Evolutionary conservation across 2,329 filamentous ascomycete species (phyloP).

Genomic region (Grosmannia huntii): DNA sequence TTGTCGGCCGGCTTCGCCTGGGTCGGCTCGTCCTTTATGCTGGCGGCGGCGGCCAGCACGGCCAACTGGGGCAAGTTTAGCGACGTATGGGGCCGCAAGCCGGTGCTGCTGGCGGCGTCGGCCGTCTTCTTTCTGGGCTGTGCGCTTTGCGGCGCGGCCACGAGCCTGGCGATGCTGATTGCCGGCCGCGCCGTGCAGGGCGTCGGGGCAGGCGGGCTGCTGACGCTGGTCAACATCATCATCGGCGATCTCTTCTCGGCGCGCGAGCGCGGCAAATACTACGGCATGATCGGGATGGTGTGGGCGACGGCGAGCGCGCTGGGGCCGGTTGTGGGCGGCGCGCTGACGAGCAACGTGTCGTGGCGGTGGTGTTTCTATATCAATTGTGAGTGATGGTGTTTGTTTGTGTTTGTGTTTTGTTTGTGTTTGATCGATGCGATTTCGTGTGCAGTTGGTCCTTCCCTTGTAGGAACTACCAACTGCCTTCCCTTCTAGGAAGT

Average conservation of each 20-base stretch:
- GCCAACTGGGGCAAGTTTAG: constrained; percentile 57
- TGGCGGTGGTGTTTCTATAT: constrained; percentile 63
- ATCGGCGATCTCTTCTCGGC: constrained; percentile 31
- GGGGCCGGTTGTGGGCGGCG: constrained; percentile 12
- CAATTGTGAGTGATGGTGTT: constrained; percentile 27
- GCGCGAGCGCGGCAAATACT: constrained; percentile 14
- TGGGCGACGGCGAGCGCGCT: constrained; percentile 12
- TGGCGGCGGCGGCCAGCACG: constrained; percentile 53
- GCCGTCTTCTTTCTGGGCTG: constrained; percentile 42
- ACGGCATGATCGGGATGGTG: constrained; percentile 13
- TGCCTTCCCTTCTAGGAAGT: too few relatives aligned
- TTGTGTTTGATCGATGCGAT: neutral
- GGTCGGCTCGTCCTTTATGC: constrained; percentile 63
- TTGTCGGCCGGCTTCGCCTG: constrained; percentile 62
- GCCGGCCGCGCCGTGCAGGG: constrained; percentile 44
- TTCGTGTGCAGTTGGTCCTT: neutral
- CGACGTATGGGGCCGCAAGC: constrained; percentile 47
- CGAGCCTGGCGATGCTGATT: constrained; percentile 38
- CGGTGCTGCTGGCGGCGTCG: constrained; percentile 36
- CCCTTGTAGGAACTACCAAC: too few relatives aligned
- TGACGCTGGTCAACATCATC: constrained; percentile 47
- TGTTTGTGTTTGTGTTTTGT: too few relatives aligned
- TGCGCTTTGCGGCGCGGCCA: constrained; percentile 37
- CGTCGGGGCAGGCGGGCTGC: constrained; percentile 41
- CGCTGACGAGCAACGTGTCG: constrained; percentile 11